Conservation (phyloP, 257 asterid genomes). For the Przewalskia tangutica region DNA sequence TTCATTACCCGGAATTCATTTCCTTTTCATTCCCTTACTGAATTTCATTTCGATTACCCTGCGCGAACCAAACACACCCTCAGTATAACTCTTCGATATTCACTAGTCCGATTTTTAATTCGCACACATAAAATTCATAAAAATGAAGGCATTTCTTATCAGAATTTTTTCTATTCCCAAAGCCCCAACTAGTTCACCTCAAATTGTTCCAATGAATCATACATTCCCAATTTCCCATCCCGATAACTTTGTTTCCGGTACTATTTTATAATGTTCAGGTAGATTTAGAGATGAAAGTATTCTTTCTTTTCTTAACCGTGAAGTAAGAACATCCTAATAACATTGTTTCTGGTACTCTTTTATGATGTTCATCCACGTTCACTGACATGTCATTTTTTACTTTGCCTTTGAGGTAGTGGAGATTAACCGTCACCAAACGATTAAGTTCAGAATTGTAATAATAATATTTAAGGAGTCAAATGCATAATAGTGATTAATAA, state of each 20-base stretch:
- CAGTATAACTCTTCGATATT: too few relatives aligned
- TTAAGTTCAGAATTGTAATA: background rate
- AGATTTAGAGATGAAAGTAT: too few relatives aligned
- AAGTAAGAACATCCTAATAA: background rate
- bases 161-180: too few relatives aligned
- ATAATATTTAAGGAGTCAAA: background rate
- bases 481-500: background rate
- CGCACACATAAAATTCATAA: too few relatives aligned
- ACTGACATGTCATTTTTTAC: background rate
- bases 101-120: too few relatives aligned
- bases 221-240: background rate
- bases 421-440: background rate
- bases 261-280: background rate
- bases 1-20: too few relatives aligned
- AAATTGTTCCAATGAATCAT: background rate
- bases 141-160: too few relatives aligned
- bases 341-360: background rate
- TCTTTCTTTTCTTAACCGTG: too few relatives aligned
- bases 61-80: too few relatives aligned
- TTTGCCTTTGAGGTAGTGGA: background rate
- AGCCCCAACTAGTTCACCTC: background rate
- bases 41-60: too few relatives aligned
- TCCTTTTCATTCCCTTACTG: too few relatives aligned
- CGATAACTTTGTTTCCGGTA: background rate
- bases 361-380: background rate